Conservation (phyloP, 352 stramenopile genomes). For the Globisporangium abappressorium region DNA sequence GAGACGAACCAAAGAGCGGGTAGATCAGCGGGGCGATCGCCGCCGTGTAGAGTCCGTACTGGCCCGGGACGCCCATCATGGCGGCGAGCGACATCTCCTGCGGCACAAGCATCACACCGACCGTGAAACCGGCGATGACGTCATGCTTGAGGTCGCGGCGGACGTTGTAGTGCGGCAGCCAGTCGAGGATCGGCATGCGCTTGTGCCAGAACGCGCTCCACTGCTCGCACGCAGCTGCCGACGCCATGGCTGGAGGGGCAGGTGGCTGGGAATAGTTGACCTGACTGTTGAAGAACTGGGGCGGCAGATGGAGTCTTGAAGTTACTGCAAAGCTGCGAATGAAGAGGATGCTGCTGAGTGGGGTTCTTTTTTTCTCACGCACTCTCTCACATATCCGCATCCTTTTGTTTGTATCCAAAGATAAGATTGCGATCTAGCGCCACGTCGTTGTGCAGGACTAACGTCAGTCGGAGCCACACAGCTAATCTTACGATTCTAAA, state of each 20-base stretch:
- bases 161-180: conserved; percentile 66
- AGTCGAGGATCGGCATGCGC: conserved; percentile 66
- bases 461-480: neutral
- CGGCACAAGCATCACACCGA: conserved; percentile 90
- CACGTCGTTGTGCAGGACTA: neutral
- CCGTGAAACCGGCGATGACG: conserved; percentile 61
- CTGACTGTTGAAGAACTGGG: neutral
- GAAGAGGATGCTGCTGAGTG: neutral
- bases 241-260: neutral
- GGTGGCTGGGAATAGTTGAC: neutral
- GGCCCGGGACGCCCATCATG: conserved; percentile 76
- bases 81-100: conserved; percentile 91
- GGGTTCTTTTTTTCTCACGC: neutral
- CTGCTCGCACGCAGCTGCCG: neutral
- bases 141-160: conserved; percentile 64
- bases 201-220: conserved; percentile 26
- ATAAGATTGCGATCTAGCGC: neutral
- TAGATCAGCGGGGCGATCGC: conserved; percentile 73
- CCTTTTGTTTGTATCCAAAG: too few species aligned
- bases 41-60: conserved; percentile 73
- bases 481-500: neutral
- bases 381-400: neutral
- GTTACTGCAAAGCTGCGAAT: neutral
- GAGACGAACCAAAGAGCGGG: conserved; percentile 64
- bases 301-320: neutral